A percentile compares a stretch with the other conserved stretches of the same genome.
These are phyloP conservation scores for Syncephalis plumigaleata DNA, from an alignment of 371 early-diverging fungal genomes.

Conservation along the genomic window DNA sequence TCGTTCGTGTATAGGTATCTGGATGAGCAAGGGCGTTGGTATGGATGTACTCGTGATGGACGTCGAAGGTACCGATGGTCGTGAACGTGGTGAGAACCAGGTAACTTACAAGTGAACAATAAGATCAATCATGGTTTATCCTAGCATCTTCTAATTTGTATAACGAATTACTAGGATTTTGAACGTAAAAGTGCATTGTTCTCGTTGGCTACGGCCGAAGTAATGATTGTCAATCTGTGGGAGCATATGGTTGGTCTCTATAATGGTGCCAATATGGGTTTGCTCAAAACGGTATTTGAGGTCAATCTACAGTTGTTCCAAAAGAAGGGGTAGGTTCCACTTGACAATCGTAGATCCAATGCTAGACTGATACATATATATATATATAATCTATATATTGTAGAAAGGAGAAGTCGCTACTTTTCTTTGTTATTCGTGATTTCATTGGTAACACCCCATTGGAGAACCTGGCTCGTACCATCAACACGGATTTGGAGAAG, in stretches of 20 bases:
- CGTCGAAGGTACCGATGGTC: conserved; percentile 97
- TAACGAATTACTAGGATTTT: conserved; percentile 47
- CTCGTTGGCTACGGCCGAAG: conserved; percentile 88
- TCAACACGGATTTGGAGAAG: conserved; percentile 66
- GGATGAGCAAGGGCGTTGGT: conserved; percentile 74
- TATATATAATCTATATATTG: conserved; percentile 8
- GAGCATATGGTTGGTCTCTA: conserved; percentile 95
- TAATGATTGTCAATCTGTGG: conserved; percentile 94
- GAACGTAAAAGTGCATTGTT: conserved; percentile 95
- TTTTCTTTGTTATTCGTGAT: conserved; percentile 93
- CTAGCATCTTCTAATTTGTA: conserved; percentile 1
- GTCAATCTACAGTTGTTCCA: conserved; percentile 94
- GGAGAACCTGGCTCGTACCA: conserved; percentile 53
- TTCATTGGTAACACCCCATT: conserved; percentile 81
- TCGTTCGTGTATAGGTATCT: conserved; percentile 41
- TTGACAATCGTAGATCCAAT: conserved; percentile 8
- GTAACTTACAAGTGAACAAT: conserved; percentile 11
- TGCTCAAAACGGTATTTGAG: conserved; percentile 94
- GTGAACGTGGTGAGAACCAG: conserved; percentile 96
- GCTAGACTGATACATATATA: not conserved
- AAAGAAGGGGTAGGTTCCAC: conserved; percentile 26
- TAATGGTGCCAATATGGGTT: conserved; percentile 98
- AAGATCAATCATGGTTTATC: not conserved
- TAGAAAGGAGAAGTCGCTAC: conserved; percentile 58
- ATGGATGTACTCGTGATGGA: conserved; percentile 86